Evolutionary conservation across 345 rosid genomes (phyloP).

Genomic region (Sonneratia caseolaris): DNA sequence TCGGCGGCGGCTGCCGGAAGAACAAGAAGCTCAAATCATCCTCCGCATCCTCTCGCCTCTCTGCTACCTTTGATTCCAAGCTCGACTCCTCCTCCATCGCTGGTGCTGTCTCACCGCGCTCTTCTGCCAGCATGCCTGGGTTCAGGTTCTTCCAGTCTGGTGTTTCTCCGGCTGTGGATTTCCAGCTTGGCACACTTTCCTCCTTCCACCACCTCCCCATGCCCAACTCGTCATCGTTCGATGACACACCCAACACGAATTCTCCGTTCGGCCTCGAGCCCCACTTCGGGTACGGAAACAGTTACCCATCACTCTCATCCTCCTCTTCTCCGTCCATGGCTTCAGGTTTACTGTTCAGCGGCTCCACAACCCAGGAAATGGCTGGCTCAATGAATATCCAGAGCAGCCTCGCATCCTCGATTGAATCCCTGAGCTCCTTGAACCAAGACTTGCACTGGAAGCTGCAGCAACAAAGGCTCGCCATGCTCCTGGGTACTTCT

Average conservation of each 20-base stretch:
- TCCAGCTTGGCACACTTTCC: conserved; percentile 52
- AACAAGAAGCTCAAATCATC: conserved; percentile 60
- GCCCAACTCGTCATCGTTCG: not conserved
- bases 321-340: not conserved
- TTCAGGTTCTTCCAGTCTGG: conserved; percentile 49
- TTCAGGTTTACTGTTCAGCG: not conserved
- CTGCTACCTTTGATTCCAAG: conserved; percentile 29
- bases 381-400: conserved; percentile 43
- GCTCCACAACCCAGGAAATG: conserved; percentile 25
- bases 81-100: conserved; percentile 10
- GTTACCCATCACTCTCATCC: conserved; percentile 6
- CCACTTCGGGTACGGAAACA: not conserved
- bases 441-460: conserved; percentile 93
- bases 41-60: conserved; percentile 32
- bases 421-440: conserved; percentile 76
- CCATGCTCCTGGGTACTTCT: conserved; percentile 38
- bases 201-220: not conserved
- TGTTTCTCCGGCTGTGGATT: conserved; percentile 60
- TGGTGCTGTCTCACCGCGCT: conserved; percentile 10
- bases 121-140: conserved; percentile 31
- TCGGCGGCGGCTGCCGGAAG: conserved; percentile 79
- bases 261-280: not conserved
- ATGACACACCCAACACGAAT: not conserved
- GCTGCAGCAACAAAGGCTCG: conserved; percentile 80
- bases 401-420: conserved; percentile 65